Evolutionary conservation across 2,329 filamentous ascomycete species (phyloP), one percentile per base, ranked within the genome.

Genomic region (Exophiala calicioides): DNA sequence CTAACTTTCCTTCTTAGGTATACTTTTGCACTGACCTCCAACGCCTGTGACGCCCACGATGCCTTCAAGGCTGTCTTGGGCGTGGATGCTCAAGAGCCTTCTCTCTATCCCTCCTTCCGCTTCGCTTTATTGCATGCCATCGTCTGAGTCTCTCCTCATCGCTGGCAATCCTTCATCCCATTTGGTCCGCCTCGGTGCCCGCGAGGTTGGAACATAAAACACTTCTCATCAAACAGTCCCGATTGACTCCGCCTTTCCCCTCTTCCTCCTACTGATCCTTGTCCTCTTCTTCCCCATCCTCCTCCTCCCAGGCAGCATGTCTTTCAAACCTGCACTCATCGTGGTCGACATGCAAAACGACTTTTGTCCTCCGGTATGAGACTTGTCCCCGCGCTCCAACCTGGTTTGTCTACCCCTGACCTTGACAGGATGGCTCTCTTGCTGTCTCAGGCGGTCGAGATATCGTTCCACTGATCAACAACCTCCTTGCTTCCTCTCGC

Each of bases 321-420:
- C 53, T 21, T 76, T 74, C 60, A 68, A 64, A 30, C 76, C 81
- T 33, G 81, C 81, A n/a, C 67, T 85, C 27, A 68, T 95, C 36
- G 78, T 95, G 8, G 85, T 95, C 42, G 90, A 96, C 68, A 77
- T 95, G 62, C 93, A 97, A 69, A 86, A 96, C 67, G 91, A 97
- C 72, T 97, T 96, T 67, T 95, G 89, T 67, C 87, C 88, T 49
- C 90, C 90, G 9, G 89, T 93, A 71, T 71, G 84, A 71, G 84
- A 71, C 36, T 32, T 43, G 24, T n/a, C 4, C 7, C 21, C 10
- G 19, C 23, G 13, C 15, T 8, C 18, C 15, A n/a, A n/a, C n/a
- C n/a, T n/a, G n/a, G 3, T 7, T 24, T 26, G 16, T 6, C 43
- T 34, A 39, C 39, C 15, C 27, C 27, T 45, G 26, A 38, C 33